A percentile compares a stretch with the other conserved stretches of the same genome.
These are phyloP conservation scores for Hortaea werneckii DNA, from an alignment of 2,329 filamentous ascomycete species.

Conservation along the genomic window DNA sequence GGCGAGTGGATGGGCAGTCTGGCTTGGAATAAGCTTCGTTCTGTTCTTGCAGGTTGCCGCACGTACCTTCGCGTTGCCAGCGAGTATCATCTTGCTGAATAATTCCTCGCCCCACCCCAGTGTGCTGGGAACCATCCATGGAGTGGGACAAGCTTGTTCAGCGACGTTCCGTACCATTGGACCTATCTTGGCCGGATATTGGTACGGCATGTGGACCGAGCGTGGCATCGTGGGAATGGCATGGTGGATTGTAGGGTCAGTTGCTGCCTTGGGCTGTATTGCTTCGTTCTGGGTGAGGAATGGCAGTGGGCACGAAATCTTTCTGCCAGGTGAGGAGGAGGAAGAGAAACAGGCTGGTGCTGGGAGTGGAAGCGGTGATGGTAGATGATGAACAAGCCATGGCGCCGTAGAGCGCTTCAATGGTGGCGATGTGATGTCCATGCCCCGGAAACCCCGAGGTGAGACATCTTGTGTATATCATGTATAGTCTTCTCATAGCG, in stretches of 20 bases:
- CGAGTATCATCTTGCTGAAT: constrained; percentile 47
- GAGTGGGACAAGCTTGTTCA: constrained; percentile 46
- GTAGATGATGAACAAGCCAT: constrained; percentile 9
- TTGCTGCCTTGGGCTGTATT: constrained; percentile 48
- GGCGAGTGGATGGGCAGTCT: constrained; percentile 47
- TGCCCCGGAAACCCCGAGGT: too few species aligned
- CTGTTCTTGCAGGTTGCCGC: constrained; percentile 61
- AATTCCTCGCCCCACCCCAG: constrained; percentile 47
- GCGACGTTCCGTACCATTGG: constrained; percentile 47
- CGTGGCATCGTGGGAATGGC: constrained; percentile 45
- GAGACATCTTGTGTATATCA: too few species aligned
- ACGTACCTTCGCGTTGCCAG: constrained; percentile 56
- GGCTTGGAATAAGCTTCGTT: constrained; percentile 54
- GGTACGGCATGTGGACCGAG: constrained; percentile 43
- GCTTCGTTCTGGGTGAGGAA: constrained; percentile 54
- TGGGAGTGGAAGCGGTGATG: constrained; percentile 20
- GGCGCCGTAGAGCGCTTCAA: too few species aligned
- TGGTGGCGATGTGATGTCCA: too few species aligned
- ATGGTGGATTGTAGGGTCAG: constrained; percentile 47
- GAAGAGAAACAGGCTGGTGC: constrained; percentile 18
- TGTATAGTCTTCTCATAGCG: too few species aligned
- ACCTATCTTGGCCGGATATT: constrained; percentile 45
- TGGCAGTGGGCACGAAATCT: constrained; percentile 52
- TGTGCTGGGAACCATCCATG: constrained; percentile 49
- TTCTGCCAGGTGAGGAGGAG: constrained; percentile 39